These are phyloP conservation scores for Clonostachys sp. DNA, from an alignment of 2,329 filamentous ascomycete species.

Conservation along the genomic window DNA sequence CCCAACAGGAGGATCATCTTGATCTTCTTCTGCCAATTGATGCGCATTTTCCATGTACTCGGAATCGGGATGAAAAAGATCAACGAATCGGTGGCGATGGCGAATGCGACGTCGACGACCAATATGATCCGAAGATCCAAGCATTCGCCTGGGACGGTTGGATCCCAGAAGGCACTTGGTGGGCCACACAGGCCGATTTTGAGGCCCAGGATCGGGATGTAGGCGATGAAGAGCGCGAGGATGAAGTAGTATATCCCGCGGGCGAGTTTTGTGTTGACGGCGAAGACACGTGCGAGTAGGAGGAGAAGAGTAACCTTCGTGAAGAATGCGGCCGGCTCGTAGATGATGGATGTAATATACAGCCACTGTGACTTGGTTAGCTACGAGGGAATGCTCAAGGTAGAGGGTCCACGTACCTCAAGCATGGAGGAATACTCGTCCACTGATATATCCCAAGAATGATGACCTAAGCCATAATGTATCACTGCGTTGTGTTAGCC, in stretches of 20 bases:
- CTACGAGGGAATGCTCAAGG: background rate
- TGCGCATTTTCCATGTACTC: slow-evolving; percentile 16
- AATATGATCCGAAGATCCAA: slow-evolving; percentile 23
- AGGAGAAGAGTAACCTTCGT: slow-evolving; percentile 25
- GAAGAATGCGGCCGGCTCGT: slow-evolving; percentile 18
- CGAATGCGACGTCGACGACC: slow-evolving; percentile 10
- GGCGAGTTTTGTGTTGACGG: slow-evolving; percentile 12
- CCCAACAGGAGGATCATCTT: slow-evolving; percentile 19
- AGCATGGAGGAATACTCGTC: slow-evolving; percentile 6
- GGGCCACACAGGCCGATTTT: slow-evolving; percentile 17
- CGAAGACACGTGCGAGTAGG: slow-evolving; percentile 21
- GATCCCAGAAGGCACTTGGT: slow-evolving; percentile 14
- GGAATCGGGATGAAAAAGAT: slow-evolving; percentile 22
- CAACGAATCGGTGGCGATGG: slow-evolving; percentile 20
- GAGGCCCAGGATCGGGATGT: slow-evolving; percentile 16
- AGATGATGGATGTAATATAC: slow-evolving; percentile 17
- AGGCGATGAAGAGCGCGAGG: slow-evolving; percentile 12
- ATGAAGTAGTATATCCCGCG: slow-evolving; percentile 19
- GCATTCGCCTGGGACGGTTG: slow-evolving; percentile 12
- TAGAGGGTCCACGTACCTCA: background rate
- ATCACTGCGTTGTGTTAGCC: slow-evolving; percentile 7
- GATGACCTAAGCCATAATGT: slow-evolving; percentile 11
- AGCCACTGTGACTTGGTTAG: slow-evolving; percentile 10
- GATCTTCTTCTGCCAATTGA: slow-evolving; percentile 17
- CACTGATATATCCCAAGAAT: slow-evolving; percentile 12